A percentile compares a stretch with the other conserved stretches of the same genome.
phyloP scores from a whole-genome alignment of 495 filamentous ascomycete genomes.

The Penicillium atrosanguineum region DNA sequence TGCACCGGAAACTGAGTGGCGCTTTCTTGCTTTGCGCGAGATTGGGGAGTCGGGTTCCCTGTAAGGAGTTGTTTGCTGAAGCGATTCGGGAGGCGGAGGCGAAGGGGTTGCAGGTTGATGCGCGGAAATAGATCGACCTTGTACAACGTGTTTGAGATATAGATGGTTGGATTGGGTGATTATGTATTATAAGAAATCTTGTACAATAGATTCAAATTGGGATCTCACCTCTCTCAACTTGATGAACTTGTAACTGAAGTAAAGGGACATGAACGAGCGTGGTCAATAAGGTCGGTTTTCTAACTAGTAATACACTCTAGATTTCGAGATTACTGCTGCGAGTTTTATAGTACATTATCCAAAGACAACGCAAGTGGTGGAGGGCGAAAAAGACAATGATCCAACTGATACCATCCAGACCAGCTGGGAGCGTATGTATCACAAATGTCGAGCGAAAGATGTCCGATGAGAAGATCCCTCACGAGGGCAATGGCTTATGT shows the following conservation, averaged over 20 bases:
- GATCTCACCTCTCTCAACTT: not conserved
- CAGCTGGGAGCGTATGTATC: not conserved
- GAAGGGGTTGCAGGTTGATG: conserved; percentile 14
- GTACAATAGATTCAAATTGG: not conserved
- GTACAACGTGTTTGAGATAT: not conserved
- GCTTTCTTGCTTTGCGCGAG: conserved; percentile 90
- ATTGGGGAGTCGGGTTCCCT: conserved; percentile 76
- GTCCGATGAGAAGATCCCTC: not conserved
- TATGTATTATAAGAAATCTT: conserved; percentile 6
- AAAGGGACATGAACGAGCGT: not conserved
- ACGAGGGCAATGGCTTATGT: conserved; percentile 5
- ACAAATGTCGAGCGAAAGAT: not conserved
- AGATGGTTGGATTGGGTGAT: not conserved
- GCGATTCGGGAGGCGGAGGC: conserved; percentile 53
- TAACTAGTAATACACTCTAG: not conserved
- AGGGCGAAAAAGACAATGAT: not conserved
- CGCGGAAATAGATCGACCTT: conserved; percentile 1
- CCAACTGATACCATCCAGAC: not conserved
- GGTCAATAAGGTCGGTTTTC: not conserved
- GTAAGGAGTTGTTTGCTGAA: conserved; percentile 74
- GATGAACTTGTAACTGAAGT: not conserved
- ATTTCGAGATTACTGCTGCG: not conserved
- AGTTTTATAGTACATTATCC: not conserved
- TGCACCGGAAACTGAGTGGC: conserved; percentile 94
- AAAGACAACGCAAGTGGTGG: not conserved